Evolutionary conservation across 148 eudicot species (phyloP).

Genomic region (Polygonum aviculare): DNA sequence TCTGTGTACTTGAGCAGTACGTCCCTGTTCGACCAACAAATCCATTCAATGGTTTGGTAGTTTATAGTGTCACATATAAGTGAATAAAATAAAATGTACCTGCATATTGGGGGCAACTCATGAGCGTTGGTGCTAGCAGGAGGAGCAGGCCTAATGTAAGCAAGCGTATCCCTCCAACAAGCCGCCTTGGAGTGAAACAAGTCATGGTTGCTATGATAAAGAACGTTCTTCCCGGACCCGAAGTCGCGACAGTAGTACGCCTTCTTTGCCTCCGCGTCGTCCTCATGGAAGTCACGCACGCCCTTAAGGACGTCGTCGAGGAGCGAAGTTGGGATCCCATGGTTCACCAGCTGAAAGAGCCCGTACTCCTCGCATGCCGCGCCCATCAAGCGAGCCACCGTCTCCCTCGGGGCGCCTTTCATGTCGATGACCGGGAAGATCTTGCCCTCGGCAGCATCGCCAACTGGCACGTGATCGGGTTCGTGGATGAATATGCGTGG

Average conservation of each 20-base stretch:
- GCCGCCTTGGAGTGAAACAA: no score
- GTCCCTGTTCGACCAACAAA: background rate
- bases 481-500: slow-evolving; percentile 19
- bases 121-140: slow-evolving; percentile 20
- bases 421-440: background rate
- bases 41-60: no score
- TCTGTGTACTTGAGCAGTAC: background rate
- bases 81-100: slow-evolving; percentile 20
- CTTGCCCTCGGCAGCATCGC: background rate
- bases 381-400: background rate
- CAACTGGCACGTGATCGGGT: background rate
- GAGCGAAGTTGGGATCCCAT: slow-evolving; percentile 34
- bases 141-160: slow-evolving; percentile 29
- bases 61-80: no score
- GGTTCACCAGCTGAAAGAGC: slow-evolving; percentile 35
- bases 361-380: slow-evolving; percentile 24
- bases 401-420: background rate
- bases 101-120: slow-evolving; percentile 45
- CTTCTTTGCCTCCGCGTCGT: slow-evolving; percentile 29
- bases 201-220: slow-evolving; percentile 36
- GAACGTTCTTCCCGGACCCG: slow-evolving; percentile 13
- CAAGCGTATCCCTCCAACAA: slow-evolving; percentile 34
- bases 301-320: no score
- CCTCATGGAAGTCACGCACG: no score
- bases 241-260: slow-evolving; percentile 22